These are phyloP conservation scores for Emericellopsis cladophorae DNA, from an alignment of 2,329 filamentous ascomycete genomes.

Conservation along the genomic window DNA sequence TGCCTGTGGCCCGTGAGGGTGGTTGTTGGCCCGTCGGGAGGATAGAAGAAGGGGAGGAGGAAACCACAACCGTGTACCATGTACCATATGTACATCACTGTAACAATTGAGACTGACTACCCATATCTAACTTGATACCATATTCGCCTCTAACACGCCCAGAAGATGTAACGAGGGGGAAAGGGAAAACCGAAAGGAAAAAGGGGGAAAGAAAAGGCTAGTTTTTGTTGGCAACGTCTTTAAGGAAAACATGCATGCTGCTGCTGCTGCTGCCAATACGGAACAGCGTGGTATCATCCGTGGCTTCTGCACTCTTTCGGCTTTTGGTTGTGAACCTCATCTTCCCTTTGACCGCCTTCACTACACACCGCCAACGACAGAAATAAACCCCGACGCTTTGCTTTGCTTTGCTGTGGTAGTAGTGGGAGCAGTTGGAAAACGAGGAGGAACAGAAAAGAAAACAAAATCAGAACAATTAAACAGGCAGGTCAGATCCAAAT, in stretches of 20 bases:
- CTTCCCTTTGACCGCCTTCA: too few species aligned
- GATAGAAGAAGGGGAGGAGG: too few species aligned
- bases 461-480: background rate
- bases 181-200: conserved; percentile 4
- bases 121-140: conserved; percentile 1
- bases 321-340: too few species aligned
- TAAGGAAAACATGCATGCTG: conserved; percentile 1
- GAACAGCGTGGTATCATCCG: conserved; percentile 2
- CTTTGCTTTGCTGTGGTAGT: too few species aligned
- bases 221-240: background rate
- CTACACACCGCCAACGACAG: too few species aligned
- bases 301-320: background rate
- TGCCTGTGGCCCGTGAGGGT: background rate
- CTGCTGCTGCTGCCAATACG: background rate
- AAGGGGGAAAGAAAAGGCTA: background rate
- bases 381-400: too few species aligned
- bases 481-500: background rate
- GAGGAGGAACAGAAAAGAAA: background rate
- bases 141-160: background rate
- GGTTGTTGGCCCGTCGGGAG: background rate
- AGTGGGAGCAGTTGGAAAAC: too few species aligned
- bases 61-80: background rate
- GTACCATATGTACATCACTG: background rate
- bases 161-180: background rate
- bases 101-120: conserved; percentile 2